These are phyloP conservation scores for Xylaria multiplex DNA, from an alignment of 2,329 filamentous ascomycete species.

Conservation along the genomic window DNA sequence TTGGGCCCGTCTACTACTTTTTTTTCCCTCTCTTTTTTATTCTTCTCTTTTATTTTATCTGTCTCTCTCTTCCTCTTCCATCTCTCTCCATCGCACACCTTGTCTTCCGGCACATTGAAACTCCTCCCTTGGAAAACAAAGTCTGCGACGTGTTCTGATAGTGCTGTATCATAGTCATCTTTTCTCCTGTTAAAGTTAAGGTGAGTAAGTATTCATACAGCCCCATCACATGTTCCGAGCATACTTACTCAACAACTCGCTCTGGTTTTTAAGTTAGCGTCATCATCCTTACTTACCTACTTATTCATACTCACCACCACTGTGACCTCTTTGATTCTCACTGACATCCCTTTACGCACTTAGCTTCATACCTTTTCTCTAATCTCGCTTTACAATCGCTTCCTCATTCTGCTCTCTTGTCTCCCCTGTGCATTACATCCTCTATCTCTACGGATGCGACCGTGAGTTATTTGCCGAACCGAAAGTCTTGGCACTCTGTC, in stretches of 20 bases:
- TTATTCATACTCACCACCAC: slow-evolving; percentile 16
- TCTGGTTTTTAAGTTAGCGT: slow-evolving; percentile 21
- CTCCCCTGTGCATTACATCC: slow-evolving; percentile 13
- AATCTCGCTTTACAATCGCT: slow-evolving; percentile 21
- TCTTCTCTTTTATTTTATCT: not conserved
- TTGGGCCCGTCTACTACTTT: not conserved
- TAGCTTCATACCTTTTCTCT: not conserved
- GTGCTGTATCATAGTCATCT: slow-evolving; percentile 14
- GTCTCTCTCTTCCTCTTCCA: not conserved
- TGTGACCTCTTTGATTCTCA: slow-evolving; percentile 17
- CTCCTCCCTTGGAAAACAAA: not conserved
- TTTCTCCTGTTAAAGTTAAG: slow-evolving; percentile 18
- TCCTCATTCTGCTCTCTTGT: slow-evolving; percentile 12
- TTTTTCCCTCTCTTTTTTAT: too few relatives aligned
- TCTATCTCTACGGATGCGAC: slow-evolving; percentile 30
- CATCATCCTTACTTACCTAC: slow-evolving; percentile 10
- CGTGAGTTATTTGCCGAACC: slow-evolving; percentile 36
- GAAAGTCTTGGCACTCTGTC: slow-evolving; percentile 29
- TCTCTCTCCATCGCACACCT: not conserved
- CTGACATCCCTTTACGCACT: slow-evolving; percentile 1
- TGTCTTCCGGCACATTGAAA: slow-evolving; percentile 1
- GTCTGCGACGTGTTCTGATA: slow-evolving; percentile 8
- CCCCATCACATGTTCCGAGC: slow-evolving; percentile 2
- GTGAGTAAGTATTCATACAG: slow-evolving; percentile 24
- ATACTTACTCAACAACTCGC: slow-evolving; percentile 2